Evolutionary conservation across 495 filamentous ascomycete species (phyloP).

Genomic region (Tuber umbilicatum): DNA sequence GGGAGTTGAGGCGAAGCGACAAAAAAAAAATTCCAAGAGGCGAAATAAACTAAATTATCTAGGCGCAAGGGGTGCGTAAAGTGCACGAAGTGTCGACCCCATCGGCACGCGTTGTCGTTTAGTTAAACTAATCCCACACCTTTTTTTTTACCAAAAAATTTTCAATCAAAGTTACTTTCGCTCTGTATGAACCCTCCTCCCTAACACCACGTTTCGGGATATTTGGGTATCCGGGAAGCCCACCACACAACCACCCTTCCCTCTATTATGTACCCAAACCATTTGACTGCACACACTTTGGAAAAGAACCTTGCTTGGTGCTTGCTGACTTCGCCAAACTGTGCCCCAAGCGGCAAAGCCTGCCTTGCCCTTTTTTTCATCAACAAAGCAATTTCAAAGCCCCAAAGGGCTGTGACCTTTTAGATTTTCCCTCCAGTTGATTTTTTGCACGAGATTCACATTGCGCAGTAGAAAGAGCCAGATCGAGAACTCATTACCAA

Average conservation of each 20-base stretch:
- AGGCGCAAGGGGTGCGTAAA: constrained; percentile 5
- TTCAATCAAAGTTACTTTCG: not conserved
- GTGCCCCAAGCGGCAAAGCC: constrained; percentile 4
- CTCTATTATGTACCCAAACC: not conserved
- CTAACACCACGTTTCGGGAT: not conserved
- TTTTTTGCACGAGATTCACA: not conserved
- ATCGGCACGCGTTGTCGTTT: not conserved
- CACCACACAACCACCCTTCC: not conserved
- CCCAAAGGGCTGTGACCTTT: not conserved
- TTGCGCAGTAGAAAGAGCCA: not conserved
- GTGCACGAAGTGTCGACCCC: not conserved
- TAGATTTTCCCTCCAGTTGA: not conserved
- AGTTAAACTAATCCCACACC: not conserved
- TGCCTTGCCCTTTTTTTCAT: not conserved
- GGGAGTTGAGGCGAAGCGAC: constrained; percentile 1
- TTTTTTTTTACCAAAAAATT: not conserved
- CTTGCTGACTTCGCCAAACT: constrained; percentile 3
- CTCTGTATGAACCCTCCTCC: not conserved
- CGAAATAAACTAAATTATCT: constrained; percentile 4
- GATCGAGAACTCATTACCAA: not conserved
- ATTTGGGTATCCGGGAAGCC: not conserved
- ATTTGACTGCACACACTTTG: constrained; percentile 3
- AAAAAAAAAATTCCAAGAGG: not conserved
- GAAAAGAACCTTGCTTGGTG: constrained; percentile 1
- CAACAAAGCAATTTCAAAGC: not conserved